Base-by-base conservation (phyloP, 140 eudicot genomes). In the Cichorium intybus region DNA sequence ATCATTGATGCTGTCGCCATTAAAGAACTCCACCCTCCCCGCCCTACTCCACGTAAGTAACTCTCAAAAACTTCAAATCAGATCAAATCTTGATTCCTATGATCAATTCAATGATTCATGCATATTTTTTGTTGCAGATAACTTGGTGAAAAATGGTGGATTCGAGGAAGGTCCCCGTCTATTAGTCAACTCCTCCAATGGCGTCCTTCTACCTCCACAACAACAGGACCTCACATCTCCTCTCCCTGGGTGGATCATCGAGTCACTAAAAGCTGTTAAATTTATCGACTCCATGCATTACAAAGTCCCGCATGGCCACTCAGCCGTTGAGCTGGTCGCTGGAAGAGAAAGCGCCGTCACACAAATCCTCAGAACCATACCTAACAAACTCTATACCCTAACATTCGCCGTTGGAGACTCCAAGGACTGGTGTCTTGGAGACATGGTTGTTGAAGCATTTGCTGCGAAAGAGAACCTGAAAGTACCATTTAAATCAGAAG, bases 201-300 rank as follows among this genome's bases (percentile, higher is more conserved):
- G 96, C n/a, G 82, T 88, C 48, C 90, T 88, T 67, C 87, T 88
- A 59, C 95, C 96, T 64, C 96, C 96, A 1, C 82, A 74, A 47
- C 90, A 85, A 34, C 79, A 85, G 78, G 96, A 85, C 61, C 7
- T 24, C 24, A 85, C 85, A 49, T 88, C 96, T 71, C 96, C 96
- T 24, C 88, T 88, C 22, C 96, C 96, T 5, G 95, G 86, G 0
- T 88, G 96, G 96, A 85, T 85, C 66, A 80, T 88, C 43, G 96
- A 88, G 51, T 88, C 96, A 12, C 75, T 80, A 3, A 88, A 88
- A 68, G 96, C 95, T 2, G 84, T 88, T 10, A 88, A 88, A 59
- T 77, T 80, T 77, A 80, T 88, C 0, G 90, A 85, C 33, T 71
- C 84, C 10, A 68, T 51, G 16, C 75, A 80, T 63, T 88, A 78